Conservation (phyloP, 306 rosid species). For the Quercus glauca region DNA sequence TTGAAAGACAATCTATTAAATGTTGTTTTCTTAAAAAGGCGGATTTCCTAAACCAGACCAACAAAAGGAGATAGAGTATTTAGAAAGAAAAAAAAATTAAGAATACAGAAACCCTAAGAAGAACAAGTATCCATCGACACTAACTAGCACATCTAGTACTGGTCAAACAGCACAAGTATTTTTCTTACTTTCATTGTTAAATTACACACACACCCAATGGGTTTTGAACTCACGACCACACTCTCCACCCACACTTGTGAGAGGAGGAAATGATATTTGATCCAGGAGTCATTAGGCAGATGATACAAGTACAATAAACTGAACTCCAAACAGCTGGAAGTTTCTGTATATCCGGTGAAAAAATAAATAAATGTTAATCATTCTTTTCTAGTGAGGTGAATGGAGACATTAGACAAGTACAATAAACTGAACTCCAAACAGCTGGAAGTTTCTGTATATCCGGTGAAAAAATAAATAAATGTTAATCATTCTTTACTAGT, state of each 20-base stretch:
- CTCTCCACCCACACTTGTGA: no score
- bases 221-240: no score
- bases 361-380: background rate
- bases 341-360: background rate
- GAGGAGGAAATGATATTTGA: no score
- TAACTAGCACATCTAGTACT: background rate
- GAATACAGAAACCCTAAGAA: background rate
- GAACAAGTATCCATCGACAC: background rate
- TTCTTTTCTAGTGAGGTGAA: conserved; percentile 2
- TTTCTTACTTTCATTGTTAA: no score
- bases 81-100: background rate
- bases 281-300: no score
- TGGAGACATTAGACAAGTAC: no score
- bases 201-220: no score
- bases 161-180: background rate
- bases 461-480: background rate
- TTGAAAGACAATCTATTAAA: no score
- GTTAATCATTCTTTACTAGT: background rate
- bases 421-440: no score
- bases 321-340: background rate
- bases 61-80: background rate
- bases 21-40: no score
- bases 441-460: background rate
- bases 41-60: no score
- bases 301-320: no score